phyloP scores from a whole-genome alignment of 1,284 basidiomycete genomes.

The Ganoderma lingzhi region DNA sequence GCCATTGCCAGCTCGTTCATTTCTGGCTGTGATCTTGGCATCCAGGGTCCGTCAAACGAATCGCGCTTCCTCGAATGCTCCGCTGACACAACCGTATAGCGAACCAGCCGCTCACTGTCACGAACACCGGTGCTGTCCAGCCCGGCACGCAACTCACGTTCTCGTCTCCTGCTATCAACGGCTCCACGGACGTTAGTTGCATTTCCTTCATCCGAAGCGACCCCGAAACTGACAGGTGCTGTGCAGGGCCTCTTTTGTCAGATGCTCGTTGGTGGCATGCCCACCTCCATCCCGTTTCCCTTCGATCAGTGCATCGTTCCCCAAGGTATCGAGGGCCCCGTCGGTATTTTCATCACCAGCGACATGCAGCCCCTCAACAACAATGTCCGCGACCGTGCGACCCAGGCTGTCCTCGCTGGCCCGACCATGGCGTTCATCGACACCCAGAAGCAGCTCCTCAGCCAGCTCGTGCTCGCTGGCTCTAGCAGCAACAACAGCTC shows the following conservation, averaged over 20 bases:
- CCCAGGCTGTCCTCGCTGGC: constrained; percentile 69
- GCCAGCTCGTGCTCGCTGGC: constrained; percentile 50
- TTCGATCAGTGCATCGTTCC: constrained; percentile 70
- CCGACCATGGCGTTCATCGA: constrained; percentile 78
- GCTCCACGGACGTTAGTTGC: constrained; percentile 51
- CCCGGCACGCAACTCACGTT: constrained; percentile 72
- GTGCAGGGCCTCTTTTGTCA: constrained; percentile 72
- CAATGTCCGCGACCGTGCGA: constrained; percentile 69
- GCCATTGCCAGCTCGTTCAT: constrained; percentile 80
- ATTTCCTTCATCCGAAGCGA: neutral
- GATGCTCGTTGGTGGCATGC: constrained; percentile 74
- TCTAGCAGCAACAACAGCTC: constrained; percentile 29
- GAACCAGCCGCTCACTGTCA: constrained; percentile 68
- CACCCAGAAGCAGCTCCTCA: constrained; percentile 58
- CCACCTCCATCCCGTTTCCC: constrained; percentile 65
- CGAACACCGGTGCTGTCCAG: constrained; percentile 63
- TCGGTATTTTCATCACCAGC: constrained; percentile 76
- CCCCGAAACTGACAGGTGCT: constrained; percentile 1
- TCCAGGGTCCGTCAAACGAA: constrained; percentile 53
- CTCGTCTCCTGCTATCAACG: constrained; percentile 62
- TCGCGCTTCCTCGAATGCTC: neutral
- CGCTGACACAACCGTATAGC: constrained; percentile 46
- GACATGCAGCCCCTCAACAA: constrained; percentile 69
- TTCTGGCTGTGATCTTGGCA: constrained; percentile 71
- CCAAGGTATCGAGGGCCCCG: constrained; percentile 69